Evolutionary conservation across 2,329 filamentous ascomycete species (phyloP), one percentile per base, ranked within the genome.

Genomic region (Westerdykella sp.): DNA sequence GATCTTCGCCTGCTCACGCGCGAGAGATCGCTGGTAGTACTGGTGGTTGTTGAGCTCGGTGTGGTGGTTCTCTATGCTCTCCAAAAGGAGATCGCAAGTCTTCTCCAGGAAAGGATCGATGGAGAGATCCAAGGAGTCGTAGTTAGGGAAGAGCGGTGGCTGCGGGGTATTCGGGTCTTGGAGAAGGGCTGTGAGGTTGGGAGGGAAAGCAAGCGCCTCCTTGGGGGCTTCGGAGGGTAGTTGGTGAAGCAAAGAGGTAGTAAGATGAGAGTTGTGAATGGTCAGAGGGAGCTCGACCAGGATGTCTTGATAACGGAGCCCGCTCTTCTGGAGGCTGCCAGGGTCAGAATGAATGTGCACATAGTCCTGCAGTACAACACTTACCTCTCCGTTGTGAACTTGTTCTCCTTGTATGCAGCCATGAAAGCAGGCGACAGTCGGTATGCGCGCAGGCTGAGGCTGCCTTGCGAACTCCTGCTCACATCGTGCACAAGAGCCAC

Each of bases 21-120:
- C 85, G 45, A 97, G 78, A 64, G 94, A 89, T 62, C 93, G 82
- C 74, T 96, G 89, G 76, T 96, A 96, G 79, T 85, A 87, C 71
- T 96, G 90, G 75, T 94, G 93, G 79, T 98, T 98, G 81, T 97
- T 97, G 68, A 95, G 85, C 72, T 98, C 93, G 47, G 90, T 95
- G 74, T 97, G 93, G 76, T 98, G 93, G 43, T 85, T 85, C 76
- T 98, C 93, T 68, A 98, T 95, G 75, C 85, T 89, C 65, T 98
- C 93, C 50, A 97, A 82, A 44, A 98, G 81, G 55, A 96, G 81
- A 66, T 98, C 91, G 73, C 89, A 95, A 41, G 91, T 95, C 80
- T 96, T 95, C 78, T 97, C 91, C 38, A 98, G 82, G 78, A 94
- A 95, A 25, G 93, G 93, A 68, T 98, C 93, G 69, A 97, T 94